phyloP scores from a whole-genome alignment of 2,329 filamentous ascomycete genomes.

The Periglandula ipomoeae region DNA sequence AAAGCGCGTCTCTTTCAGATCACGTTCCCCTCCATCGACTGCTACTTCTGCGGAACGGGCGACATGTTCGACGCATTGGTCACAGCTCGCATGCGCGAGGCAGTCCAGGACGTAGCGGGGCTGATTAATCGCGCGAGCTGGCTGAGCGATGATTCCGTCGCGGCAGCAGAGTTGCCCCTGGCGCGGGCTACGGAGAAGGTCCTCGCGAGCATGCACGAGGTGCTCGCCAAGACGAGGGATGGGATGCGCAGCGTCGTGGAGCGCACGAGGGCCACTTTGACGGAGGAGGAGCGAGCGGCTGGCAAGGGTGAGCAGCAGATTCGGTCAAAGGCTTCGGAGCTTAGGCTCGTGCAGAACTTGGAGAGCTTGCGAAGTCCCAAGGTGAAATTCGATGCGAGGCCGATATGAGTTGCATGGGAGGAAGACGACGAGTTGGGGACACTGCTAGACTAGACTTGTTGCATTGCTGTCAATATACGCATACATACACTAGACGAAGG shows the following conservation, averaged over 20 bases:
- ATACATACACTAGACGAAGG: background rate
- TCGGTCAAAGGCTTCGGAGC: conserved; percentile 77
- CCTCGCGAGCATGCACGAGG: conserved; percentile 82
- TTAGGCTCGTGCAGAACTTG: conserved; percentile 71
- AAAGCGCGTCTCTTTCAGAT: conserved; percentile 80
- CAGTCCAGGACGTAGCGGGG: conserved; percentile 40
- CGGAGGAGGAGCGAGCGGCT: conserved; percentile 35
- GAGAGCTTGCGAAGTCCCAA: conserved; percentile 57
- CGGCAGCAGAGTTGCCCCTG: conserved; percentile 64
- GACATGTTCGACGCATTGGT: conserved; percentile 97
- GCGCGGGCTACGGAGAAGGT: conserved; percentile 80
- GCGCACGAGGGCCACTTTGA: conserved; percentile 31
- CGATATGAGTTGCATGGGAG: conserved; percentile 24
- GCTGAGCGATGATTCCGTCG: conserved; percentile 66
- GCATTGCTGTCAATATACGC: background rate
- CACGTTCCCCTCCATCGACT: conserved; percentile 76
- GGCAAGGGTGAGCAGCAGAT: conserved; percentile 56
- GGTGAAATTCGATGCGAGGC: conserved; percentile 51
- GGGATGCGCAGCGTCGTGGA: conserved; percentile 47
- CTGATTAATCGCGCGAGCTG: conserved; percentile 55
- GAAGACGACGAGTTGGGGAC: background rate
- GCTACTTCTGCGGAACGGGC: conserved; percentile 92
- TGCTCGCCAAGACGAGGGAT: conserved; percentile 60
- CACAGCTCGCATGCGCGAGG: conserved; percentile 79
- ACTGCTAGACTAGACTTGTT: background rate